Conservation (phyloP, 805 yeast genomes). For the Candida koratica region DNA sequence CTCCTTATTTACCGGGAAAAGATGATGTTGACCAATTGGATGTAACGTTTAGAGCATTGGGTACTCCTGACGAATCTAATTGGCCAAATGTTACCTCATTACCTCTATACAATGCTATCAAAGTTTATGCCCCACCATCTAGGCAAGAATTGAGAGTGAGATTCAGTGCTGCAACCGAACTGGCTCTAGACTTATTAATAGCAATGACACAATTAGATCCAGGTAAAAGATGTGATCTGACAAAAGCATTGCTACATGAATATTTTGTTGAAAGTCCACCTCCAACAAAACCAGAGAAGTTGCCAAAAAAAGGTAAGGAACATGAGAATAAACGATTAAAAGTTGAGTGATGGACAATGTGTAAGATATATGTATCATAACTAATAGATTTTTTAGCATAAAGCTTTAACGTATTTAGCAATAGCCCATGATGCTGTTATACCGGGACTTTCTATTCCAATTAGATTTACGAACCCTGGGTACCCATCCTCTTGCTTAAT, state of each 20-base stretch:
- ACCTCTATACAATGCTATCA: slow-evolving; percentile 70
- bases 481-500: slow-evolving; percentile 66
- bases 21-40: slow-evolving; percentile 87
- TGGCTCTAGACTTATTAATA: slow-evolving; percentile 71
- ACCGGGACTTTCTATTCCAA: slow-evolving; percentile 91
- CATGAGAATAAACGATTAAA: slow-evolving; percentile 7
- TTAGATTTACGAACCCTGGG: slow-evolving; percentile 73
- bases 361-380: slow-evolving; percentile 7
- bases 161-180: slow-evolving; percentile 86
- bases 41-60: slow-evolving; percentile 91
- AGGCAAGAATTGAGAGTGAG: slow-evolving; percentile 74
- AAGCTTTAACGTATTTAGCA: slow-evolving; percentile 59
- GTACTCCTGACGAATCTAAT: slow-evolving; percentile 86
- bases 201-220: slow-evolving; percentile 78
- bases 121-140: slow-evolving; percentile 79
- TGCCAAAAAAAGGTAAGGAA: slow-evolving; percentile 49
- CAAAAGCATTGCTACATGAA: slow-evolving; percentile 57
- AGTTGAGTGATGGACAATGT: slow-evolving; percentile 1
- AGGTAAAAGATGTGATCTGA: slow-evolving; percentile 60
- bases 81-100: slow-evolving; percentile 89
- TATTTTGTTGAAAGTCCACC: slow-evolving; percentile 72
- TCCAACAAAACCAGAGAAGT: slow-evolving; percentile 62
- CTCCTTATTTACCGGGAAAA: slow-evolving; percentile 91
- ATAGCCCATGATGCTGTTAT: slow-evolving; percentile 80
- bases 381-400: slow-evolving; percentile 16